phyloP scores from a whole-genome alignment of 768 basidiomycete species.

The Dacryopinax spathularia region DNA sequence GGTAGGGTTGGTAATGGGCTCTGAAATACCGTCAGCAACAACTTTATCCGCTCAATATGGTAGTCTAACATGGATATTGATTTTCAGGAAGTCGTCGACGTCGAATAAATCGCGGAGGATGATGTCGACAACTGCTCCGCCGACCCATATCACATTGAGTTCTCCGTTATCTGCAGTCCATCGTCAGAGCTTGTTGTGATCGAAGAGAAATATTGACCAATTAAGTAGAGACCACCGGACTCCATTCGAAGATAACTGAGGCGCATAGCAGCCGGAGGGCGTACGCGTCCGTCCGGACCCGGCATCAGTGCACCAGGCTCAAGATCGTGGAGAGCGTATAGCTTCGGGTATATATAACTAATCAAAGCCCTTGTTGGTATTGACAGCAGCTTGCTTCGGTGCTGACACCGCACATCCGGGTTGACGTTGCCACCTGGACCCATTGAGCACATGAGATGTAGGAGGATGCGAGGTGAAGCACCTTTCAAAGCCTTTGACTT shows the following conservation, averaged over 20 bases:
- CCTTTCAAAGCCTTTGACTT: conserved; percentile 95
- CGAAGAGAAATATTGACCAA: conserved; percentile 42
- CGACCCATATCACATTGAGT: conserved; percentile 79
- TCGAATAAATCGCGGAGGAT: conserved; percentile 72
- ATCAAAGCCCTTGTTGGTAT: conserved; percentile 56
- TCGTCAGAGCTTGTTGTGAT: not conserved
- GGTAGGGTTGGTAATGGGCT: conserved; percentile 52
- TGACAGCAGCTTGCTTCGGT: conserved; percentile 59
- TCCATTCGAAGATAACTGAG: conserved; percentile 78
- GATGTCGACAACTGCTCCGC: conserved; percentile 64
- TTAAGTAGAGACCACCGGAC: conserved; percentile 77
- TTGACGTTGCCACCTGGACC: conserved; percentile 67
- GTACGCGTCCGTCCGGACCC: conserved; percentile 41
- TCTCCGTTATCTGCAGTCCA: conserved; percentile 65
- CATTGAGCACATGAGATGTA: not conserved
- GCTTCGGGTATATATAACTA: conserved; percentile 71
- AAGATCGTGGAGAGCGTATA: conserved; percentile 80
- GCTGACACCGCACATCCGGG: conserved; percentile 84
- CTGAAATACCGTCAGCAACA: conserved; percentile 27
- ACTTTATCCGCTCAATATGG: not conserved
- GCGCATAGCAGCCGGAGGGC: conserved; percentile 66
- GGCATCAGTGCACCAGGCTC: conserved; percentile 56
- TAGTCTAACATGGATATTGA: conserved; percentile 58
- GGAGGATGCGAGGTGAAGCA: conserved; percentile 14
- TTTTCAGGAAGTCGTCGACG: conserved; percentile 55